Evolutionary conservation across 345 rosid species (phyloP).

Genomic region (Citrus sp.): DNA sequence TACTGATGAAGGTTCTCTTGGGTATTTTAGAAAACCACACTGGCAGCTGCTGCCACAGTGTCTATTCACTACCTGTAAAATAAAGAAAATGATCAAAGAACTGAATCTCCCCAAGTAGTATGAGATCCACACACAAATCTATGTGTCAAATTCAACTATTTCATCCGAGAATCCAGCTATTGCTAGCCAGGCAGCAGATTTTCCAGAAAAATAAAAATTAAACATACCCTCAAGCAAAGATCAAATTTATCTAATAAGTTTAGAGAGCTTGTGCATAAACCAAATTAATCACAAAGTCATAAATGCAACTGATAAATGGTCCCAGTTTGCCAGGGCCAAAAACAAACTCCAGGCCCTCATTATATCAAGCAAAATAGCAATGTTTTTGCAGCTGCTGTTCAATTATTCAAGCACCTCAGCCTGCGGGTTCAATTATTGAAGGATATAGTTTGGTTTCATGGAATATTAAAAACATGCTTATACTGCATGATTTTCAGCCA

Average conservation of each 20-base stretch:
- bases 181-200: background rate
- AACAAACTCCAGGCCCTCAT: background rate
- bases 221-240: background rate
- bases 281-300: background rate
- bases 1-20: too few relatives aligned
- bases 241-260: background rate
- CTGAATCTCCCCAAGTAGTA: too few relatives aligned
- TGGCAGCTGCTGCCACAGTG: too few relatives aligned
- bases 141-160: background rate
- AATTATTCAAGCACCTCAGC: background rate
- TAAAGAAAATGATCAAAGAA: too few relatives aligned
- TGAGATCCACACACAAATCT: background rate
- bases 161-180: background rate
- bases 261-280: background rate
- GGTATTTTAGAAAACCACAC: too few relatives aligned
- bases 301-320: background rate
- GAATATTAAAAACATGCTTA: background rate
- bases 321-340: background rate
- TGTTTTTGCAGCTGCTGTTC: background rate
- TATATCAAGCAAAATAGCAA: background rate
- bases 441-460: background rate
- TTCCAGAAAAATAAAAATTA: background rate
- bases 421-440: background rate
- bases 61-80: too few relatives aligned
- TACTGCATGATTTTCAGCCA: background rate